These are phyloP conservation scores for Citrus glauca DNA, from an alignment of 345 rosid genomes.

Conservation along the genomic window DNA sequence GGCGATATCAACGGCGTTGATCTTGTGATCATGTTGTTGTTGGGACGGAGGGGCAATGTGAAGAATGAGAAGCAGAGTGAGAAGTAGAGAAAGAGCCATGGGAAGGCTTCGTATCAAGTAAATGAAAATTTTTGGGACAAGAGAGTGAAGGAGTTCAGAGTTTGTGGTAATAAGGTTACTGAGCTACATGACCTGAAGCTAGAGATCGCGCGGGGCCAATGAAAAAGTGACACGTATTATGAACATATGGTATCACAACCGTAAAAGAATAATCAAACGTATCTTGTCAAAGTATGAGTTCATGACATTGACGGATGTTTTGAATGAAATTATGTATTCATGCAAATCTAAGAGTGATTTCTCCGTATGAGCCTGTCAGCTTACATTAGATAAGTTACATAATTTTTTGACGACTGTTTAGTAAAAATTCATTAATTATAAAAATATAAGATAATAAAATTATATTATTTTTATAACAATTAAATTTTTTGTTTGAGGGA, in stretches of 20 bases:
- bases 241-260: not conserved
- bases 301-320: not conserved
- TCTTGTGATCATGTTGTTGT: not conserved
- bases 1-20: slow-evolving; percentile 32
- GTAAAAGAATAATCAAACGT: too few relatives aligned
- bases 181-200: not conserved
- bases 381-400: too few relatives aligned
- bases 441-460: too few relatives aligned
- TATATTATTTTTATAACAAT: too few relatives aligned
- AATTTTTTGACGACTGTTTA: fast-evolving
- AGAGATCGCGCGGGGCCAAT: not conserved
- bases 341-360: not conserved
- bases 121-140: not conserved
- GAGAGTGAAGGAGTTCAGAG: slow-evolving; percentile 12
- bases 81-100: slow-evolving; percentile 6
- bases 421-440: too few relatives aligned
- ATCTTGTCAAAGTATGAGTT: not conserved
- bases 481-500: too few relatives aligned
- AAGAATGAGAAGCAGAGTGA: slow-evolving; percentile 4
- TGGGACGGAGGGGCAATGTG: slow-evolving; percentile 10
- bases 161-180: not conserved
- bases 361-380: too few relatives aligned
- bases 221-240: not conserved
- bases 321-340: not conserved
- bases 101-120: not conserved